Conservation (phyloP, 2,329 filamentous ascomycete genomes). For the Beauveria bassiana region DNA sequence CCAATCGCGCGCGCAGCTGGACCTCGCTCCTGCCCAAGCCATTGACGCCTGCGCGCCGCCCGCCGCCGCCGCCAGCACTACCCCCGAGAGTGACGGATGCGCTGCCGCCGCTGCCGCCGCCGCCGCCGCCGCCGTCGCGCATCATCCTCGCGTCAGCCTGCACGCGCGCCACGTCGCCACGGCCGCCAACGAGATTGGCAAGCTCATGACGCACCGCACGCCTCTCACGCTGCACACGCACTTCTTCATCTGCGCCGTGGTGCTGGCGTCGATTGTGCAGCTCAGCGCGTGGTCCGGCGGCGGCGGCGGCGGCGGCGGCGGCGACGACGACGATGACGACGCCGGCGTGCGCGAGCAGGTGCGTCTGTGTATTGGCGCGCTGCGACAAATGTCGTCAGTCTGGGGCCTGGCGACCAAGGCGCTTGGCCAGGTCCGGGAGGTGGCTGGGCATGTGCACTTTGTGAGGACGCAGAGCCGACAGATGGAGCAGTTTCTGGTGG, state of each 20-base stretch:
- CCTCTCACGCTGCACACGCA: background rate
- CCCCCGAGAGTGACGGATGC: background rate
- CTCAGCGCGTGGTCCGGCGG: background rate
- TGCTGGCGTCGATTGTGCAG: constrained; percentile 3
- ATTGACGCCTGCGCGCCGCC: constrained; percentile 2
- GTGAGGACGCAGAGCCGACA: background rate
- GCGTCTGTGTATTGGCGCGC: constrained; percentile 8
- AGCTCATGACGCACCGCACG: constrained; percentile 5
- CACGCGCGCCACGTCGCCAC: background rate
- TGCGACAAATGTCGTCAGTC: background rate
- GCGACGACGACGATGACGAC: background rate
- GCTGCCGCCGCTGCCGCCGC: no score
- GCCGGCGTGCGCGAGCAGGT: background rate
- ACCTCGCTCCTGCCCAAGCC: background rate
- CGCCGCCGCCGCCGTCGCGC: no score
- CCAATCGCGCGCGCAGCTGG: background rate
- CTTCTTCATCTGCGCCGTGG: constrained; percentile 6
- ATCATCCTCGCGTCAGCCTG: background rate
- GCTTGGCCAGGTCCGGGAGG: background rate
- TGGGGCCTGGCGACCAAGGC: background rate
- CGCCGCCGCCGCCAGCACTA: background rate
- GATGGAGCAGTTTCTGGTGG: constrained; percentile 4
- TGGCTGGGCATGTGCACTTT: background rate
- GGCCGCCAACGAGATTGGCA: constrained; percentile 1
- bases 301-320: background rate